phyloP scores from a whole-genome alignment of 345 rosid genomes.

The Murraya paniculata region DNA sequence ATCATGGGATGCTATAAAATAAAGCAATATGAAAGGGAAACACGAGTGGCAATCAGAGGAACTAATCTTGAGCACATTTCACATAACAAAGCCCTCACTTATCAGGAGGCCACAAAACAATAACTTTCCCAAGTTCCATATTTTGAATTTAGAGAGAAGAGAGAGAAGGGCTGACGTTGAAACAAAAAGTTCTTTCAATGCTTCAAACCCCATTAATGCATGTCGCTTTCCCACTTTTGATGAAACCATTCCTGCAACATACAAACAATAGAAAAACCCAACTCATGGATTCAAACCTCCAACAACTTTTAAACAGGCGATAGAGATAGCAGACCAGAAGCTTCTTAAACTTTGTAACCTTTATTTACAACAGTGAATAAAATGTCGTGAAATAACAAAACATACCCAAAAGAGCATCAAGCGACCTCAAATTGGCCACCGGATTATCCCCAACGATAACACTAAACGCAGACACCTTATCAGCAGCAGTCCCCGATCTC shows the following conservation, averaged over 20 bases:
- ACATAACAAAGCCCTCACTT: neutral
- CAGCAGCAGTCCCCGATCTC: constrained; percentile 91
- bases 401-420: constrained; percentile 87
- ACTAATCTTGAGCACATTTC: neutral
- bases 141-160: constrained; percentile 2
- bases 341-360: neutral
- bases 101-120: neutral
- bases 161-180: constrained; percentile 40
- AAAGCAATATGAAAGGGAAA: neutral
- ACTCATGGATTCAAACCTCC: neutral
- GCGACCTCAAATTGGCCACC: constrained; percentile 82
- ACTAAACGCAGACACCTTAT: constrained; percentile 88
- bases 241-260: constrained; percentile 77
- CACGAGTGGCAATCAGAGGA: neutral
- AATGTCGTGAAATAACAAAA: neutral
- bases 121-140: neutral
- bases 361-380: too few relatives aligned
- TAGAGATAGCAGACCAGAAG: neutral
- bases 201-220: constrained; percentile 88
- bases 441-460: constrained; percentile 89
- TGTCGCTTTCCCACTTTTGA: constrained; percentile 93
- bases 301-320: neutral
- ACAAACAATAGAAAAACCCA: constrained; percentile 14
- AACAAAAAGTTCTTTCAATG: constrained; percentile 74
- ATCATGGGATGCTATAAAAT: neutral